Conservation (phyloP, 2,329 filamentous ascomycete species). For the Cryphonectria parasitica region DNA sequence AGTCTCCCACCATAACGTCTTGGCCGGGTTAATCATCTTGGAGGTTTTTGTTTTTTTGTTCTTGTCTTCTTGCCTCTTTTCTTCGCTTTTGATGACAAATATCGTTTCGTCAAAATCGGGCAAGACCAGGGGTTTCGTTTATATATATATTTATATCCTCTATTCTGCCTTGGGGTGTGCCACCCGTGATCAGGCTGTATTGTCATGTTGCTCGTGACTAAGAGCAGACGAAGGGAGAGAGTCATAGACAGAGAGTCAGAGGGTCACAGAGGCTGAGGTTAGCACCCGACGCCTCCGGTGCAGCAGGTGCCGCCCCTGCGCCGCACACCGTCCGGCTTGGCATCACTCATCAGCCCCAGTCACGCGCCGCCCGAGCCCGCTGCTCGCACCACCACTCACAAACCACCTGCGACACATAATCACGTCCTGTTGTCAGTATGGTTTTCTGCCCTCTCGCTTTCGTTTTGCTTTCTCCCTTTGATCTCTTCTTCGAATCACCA, state of each 20-base stretch:
- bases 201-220: not conserved
- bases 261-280: conserved; percentile 7
- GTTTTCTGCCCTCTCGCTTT: not conserved
- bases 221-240: not conserved
- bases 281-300: conserved; percentile 16
- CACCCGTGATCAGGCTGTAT: not conserved
- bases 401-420: not conserved
- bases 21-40: conserved; percentile 26
- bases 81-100: not conserved
- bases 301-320: conserved; percentile 5
- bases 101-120: not conserved
- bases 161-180: not conserved
- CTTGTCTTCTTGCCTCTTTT: not conserved
- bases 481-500: not conserved
- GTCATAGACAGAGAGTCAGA: not conserved
- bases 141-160: not conserved
- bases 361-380: not conserved
- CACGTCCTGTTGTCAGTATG: not conserved
- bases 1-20: conserved; percentile 39
- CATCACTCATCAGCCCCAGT: conserved; percentile 1
- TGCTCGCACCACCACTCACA: not conserved
- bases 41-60: not conserved
- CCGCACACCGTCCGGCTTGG: conserved; percentile 21
- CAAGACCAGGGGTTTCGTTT: not conserved
- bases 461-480: too few relatives aligned